Evolutionary conservation across 495 filamentous ascomycete species (phyloP), one percentile per base, ranked within the genome.

Genomic region (Thozetella sp.): DNA sequence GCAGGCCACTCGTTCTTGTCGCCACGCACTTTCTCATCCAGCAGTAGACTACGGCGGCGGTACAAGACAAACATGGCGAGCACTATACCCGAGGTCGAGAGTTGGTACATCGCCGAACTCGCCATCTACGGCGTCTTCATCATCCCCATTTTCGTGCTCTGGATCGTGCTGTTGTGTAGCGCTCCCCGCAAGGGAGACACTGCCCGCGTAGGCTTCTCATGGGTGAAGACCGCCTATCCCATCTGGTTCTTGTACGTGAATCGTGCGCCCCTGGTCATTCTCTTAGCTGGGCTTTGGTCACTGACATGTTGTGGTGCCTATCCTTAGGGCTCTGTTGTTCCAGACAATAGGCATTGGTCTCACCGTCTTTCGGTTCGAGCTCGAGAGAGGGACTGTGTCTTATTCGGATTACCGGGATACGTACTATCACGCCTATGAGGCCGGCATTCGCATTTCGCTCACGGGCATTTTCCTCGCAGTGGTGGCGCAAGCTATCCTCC

Each of bases 231-330:
- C 2, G 45, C 57, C 25, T 65, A 30, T 51, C 57, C 64, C 1
- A n/a, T 69, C 15, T 62, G 57, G 59, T 53, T 62, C 11, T 0
- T 62, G 66, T 71, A 60, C 58, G 66, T 23, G n/a, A n/a, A n/a
- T n/a, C n/a, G n/a, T n/a, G n/a, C n/a, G n/a, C n/a, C n/a, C n/a
- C n/a, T n/a, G n/a, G n/a, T 37, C 6, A 26, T 15, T n/a, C 53
- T 17, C n/a, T n/a, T 25, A 13, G 2, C 3, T 2, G 20, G 15
- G 22, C 34, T 9, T 19, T 4, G 11, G 13, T 20, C 3, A 23
- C 53, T 34, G 23, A 25, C 30, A 55, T 27, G 20, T 2, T 9
- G n/a, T 43, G 12, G 17, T 3, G 15, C n/a, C 15, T 25, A 23
- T 19, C 19, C 19, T 3, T 23, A 59, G 62, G n/a, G 10, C 27